Base-by-base conservation (phyloP, 2,329 filamentous ascomycete genomes). In the Boeremia exigua region DNA sequence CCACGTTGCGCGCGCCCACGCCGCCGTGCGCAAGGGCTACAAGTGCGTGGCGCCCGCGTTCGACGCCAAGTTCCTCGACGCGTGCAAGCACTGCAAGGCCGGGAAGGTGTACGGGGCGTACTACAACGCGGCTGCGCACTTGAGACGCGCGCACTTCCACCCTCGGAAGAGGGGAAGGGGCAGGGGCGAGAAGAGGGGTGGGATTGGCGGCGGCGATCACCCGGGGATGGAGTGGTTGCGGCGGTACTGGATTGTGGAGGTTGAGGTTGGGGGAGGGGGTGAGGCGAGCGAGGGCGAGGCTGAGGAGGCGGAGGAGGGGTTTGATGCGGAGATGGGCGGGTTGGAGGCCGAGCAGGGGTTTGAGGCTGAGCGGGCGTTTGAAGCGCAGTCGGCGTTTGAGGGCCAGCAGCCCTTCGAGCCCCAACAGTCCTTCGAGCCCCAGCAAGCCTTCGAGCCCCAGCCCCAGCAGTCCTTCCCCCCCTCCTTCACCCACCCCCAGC, bases 71-170 rank as follows among this genome's bases (percentile, higher is more conserved):
- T 88, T 92, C 36, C 83, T 98, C 30, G 80, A 81, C 46, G 89
- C 89, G 63, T 97, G 93, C 84, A 96, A 96, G 76, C 85, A 90
- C 43, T 98, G 94, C 75, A 84, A 82, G 44, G 83, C 83, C 39
- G 79, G 83, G 51, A 97, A 96, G 80, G 84, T 85, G 55, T 98
- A 98, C 66, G 90, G 90, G 3, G 91, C 90, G 14, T 95, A 97
- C 78, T 97, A 98, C 78, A 98, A 98, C 68, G 94, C 93, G 0
- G 92, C 92, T 0, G 94, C 92, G 0, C 94, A 98, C 72, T 83
- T 98, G 8, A 85, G 93, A 37, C 87, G 94, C 45, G 89, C 89
- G 0, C 94, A 98, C 73, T 98, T 97, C 81, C 90, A 89, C 70
- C 88, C 85, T 1, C 82, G 84, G 63, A 84, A 85, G 70, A 79